These are phyloP conservation scores for Telopea speciosissima DNA, from an alignment of 177 flowering plant genomes.

Conservation along the genomic window DNA sequence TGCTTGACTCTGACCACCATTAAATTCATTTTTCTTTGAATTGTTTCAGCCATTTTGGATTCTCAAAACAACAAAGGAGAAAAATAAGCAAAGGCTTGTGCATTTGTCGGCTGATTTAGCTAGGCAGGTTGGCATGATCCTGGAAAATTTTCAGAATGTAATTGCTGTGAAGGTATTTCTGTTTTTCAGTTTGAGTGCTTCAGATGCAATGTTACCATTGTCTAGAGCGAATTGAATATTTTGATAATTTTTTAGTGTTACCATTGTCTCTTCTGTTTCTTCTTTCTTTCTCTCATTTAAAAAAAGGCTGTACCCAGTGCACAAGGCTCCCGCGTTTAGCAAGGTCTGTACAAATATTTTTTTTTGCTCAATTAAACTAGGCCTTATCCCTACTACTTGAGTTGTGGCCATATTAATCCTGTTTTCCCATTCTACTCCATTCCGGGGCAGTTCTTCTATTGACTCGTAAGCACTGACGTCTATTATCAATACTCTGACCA, in stretches of 20 bases:
- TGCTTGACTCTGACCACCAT: not conserved
- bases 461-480: no score
- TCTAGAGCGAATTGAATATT: not conserved
- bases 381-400: no score
- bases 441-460: no score
- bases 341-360: not conserved
- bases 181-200: not conserved
- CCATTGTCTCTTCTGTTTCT: no score
- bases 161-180: slow-evolving; percentile 37
- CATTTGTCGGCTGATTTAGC: slow-evolving; percentile 89
- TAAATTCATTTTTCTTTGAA: slow-evolving; percentile 8
- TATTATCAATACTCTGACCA: no score
- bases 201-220: not conserved
- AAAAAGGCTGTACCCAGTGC: no score
- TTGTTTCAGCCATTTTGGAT: slow-evolving; percentile 79
- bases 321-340: no score
- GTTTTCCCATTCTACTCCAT: no score
- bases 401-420: no score
- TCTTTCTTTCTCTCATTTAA: no score
- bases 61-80: slow-evolving; percentile 73
- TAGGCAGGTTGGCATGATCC: slow-evolving; percentile 52
- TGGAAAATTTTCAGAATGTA: slow-evolving; percentile 42
- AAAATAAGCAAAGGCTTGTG: slow-evolving; percentile 53
- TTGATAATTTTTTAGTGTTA: no score
- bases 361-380: no score